Percentiles rank a stretch among this genome's conserved stretches.
Conservation (phyloP, 805 yeast genomes). For the Metschnikowia baotianmanensis region DNA sequence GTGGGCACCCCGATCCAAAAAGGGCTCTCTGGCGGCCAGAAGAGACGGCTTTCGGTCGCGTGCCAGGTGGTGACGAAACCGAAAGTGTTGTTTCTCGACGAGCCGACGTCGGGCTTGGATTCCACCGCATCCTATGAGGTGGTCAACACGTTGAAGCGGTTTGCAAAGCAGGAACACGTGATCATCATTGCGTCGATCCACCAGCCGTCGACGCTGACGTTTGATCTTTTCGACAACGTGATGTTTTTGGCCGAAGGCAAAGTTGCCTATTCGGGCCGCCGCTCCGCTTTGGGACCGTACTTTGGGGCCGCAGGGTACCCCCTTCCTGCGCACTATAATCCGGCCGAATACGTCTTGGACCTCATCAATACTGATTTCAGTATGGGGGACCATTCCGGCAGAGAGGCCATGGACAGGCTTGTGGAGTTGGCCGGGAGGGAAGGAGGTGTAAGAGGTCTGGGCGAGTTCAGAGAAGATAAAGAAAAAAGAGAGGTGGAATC, state of each 20-base stretch:
- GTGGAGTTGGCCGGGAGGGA: slow-evolving; percentile 1
- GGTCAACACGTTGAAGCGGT: slow-evolving; percentile 54
- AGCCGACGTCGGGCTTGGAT: slow-evolving; percentile 86
- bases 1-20: slow-evolving; percentile 50
- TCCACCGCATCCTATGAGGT: slow-evolving; percentile 69
- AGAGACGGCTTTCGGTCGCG: slow-evolving; percentile 72
- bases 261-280: slow-evolving; percentile 43
- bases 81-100: slow-evolving; percentile 72
- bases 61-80: slow-evolving; percentile 77
- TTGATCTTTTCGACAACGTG: slow-evolving; percentile 62
- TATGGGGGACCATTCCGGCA: not conserved
- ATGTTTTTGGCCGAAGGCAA: slow-evolving; percentile 65
- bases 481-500: too few relatives aligned
- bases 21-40: slow-evolving; percentile 86
- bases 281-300: slow-evolving; percentile 44
- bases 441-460: not conserved
- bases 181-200: slow-evolving; percentile 75
- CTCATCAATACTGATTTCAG: slow-evolving; percentile 29
- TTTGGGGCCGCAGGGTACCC: slow-evolving; percentile 35
- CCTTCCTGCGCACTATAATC: slow-evolving; percentile 22
- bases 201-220: slow-evolving; percentile 79
- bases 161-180: slow-evolving; percentile 49
- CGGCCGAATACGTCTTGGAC: slow-evolving; percentile 30
- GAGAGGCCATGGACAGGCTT: slow-evolving; percentile 3
- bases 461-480: not conserved